These are phyloP conservation scores for Leccinum fuscescens DNA, from an alignment of 1,284 basidiomycete genomes.

Conservation along the genomic window DNA sequence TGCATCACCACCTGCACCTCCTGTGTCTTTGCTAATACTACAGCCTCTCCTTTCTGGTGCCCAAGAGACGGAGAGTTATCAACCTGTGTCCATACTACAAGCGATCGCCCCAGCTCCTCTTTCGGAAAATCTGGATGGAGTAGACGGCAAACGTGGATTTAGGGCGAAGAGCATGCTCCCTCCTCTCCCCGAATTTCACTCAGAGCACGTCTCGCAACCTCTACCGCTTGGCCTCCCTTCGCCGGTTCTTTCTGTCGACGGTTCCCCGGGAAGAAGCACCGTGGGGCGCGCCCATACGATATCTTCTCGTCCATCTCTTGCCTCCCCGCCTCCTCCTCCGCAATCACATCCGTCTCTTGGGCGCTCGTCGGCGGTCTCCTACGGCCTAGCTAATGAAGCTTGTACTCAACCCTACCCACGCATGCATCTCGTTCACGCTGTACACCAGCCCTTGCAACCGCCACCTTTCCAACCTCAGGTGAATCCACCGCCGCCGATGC, in stretches of 20 bases:
- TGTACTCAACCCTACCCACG: conserved; percentile 4
- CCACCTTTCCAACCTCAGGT: conserved; percentile 9
- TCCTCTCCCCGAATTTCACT: conserved; percentile 6
- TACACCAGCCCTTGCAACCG: conserved; percentile 1
- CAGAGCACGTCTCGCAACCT: conserved; percentile 3
- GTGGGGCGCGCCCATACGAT: conserved; percentile 26
- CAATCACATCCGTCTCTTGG: conserved; percentile 18
- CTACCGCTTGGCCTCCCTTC: conserved; percentile 2
- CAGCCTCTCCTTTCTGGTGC: no score
- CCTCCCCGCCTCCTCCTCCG: conserved; percentile 13
- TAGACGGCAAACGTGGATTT: neutral
- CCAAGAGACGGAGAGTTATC: no score
- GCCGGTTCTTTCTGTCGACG: neutral
- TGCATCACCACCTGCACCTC: no score
- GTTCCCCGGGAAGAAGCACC: conserved; percentile 6
- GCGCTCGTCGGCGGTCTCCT: conserved; percentile 23
- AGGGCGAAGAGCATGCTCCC: neutral
- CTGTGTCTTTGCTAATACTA: no score
- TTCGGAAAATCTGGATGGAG: conserved; percentile 2
- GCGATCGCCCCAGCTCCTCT: conserved; percentile 1
- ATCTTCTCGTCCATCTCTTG: conserved; percentile 22
- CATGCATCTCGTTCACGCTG: neutral
- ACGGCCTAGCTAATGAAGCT: conserved; percentile 5
- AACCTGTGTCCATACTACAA: conserved; percentile 18
- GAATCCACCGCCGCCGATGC: conserved; percentile 5